Conservation (phyloP, 768 basidiomycete genomes). For the Tricholoma furcatifolium region DNA sequence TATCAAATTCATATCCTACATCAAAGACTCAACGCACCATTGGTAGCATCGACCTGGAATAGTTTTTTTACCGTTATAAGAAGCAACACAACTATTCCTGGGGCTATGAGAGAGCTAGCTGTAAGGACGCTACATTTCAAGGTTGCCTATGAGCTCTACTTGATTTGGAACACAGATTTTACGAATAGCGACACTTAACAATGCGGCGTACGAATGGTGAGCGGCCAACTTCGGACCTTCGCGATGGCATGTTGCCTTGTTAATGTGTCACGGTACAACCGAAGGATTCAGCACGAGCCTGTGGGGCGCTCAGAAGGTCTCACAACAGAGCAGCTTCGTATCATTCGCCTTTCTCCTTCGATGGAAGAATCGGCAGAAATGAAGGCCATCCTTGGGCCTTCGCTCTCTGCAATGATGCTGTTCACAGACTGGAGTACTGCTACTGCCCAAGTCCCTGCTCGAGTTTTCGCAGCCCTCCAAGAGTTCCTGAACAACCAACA, state of each 20-base stretch:
- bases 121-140: constrained; percentile 17
- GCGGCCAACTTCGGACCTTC: no score
- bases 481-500: constrained; percentile 24
- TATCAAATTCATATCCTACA: neutral
- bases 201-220: constrained; percentile 29
- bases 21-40: constrained; percentile 27
- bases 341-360: constrained; percentile 22
- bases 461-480: constrained; percentile 21
- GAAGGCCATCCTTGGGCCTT: constrained; percentile 18
- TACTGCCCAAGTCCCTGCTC: constrained; percentile 21
- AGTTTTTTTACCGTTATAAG: constrained; percentile 29
- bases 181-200: constrained; percentile 26
- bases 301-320: constrained; percentile 30
- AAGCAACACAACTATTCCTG: constrained; percentile 26
- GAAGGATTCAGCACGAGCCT: constrained; percentile 32
- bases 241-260: no score
- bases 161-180: constrained; percentile 20
- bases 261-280: no score
- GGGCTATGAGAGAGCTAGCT: constrained; percentile 34
- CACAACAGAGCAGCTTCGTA: constrained; percentile 26
- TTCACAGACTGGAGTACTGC: constrained; percentile 29
- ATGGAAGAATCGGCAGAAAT: constrained; percentile 13
- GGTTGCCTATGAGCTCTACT: no score
- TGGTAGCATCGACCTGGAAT: constrained; percentile 33
- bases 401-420: constrained; percentile 23